A percentile compares a stretch with the other conserved stretches of the same genome.
phyloP scores from a whole-genome alignment of 768 basidiomycete species.

The Kwoniella botswanensis region DNA sequence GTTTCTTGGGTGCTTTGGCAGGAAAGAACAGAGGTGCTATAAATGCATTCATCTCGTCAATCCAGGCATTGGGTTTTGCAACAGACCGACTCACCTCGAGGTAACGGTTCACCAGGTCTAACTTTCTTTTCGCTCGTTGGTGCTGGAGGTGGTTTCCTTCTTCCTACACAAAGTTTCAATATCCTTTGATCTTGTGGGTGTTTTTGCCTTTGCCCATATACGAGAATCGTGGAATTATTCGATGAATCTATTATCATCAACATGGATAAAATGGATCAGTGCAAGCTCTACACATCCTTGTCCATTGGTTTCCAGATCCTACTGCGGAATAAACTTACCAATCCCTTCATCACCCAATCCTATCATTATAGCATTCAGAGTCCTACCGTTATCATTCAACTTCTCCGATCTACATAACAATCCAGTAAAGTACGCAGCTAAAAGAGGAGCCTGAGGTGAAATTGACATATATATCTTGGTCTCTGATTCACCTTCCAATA shows the following conservation, averaged over 20 bases:
- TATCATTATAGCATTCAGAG: slow-evolving; percentile 45
- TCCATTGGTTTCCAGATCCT: background rate
- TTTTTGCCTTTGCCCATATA: slow-evolving; percentile 50
- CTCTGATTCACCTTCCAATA: slow-evolving; percentile 34
- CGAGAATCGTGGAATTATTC: slow-evolving; percentile 58
- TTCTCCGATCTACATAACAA: slow-evolving; percentile 35
- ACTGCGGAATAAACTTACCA: slow-evolving; percentile 28
- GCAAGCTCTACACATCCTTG: no score
- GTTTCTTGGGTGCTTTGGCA: slow-evolving; percentile 35
- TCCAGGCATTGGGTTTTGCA: no score
- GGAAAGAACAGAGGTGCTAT: slow-evolving; percentile 50
- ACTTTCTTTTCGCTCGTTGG: slow-evolving; percentile 36
- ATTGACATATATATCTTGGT: slow-evolving; percentile 51
- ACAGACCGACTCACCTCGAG: slow-evolving; percentile 40
- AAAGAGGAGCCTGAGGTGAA: slow-evolving; percentile 34
- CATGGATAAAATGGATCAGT: background rate
- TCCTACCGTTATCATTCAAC: slow-evolving; percentile 42
- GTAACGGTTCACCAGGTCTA: slow-evolving; percentile 55
- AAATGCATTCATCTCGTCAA: background rate
- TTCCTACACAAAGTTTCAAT: slow-evolving; percentile 38
- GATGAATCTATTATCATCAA: slow-evolving; percentile 28
- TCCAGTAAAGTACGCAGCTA: slow-evolving; percentile 48
- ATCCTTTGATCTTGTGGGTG: slow-evolving; percentile 9
- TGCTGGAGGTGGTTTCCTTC: slow-evolving; percentile 39
- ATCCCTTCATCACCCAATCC: slow-evolving; percentile 55